phyloP scores from a whole-genome alignment of 345 rosid genomes.

The Gossypium longicalyx region DNA sequence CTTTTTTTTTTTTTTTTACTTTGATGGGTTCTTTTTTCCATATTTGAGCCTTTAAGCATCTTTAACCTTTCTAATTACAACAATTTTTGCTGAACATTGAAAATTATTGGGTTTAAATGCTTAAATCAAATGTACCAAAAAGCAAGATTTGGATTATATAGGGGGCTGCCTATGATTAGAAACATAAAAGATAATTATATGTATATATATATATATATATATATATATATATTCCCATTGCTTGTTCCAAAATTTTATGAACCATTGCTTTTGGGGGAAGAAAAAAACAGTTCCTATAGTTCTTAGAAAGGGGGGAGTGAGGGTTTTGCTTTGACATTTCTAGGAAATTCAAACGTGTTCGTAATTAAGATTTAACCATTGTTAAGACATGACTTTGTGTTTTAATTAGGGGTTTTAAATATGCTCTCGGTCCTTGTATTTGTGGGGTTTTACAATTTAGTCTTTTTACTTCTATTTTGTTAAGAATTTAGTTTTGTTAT shows the following conservation, averaged over 20 bases:
- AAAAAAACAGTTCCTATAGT: background rate
- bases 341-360: background rate
- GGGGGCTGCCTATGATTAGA: background rate
- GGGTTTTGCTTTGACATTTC: background rate
- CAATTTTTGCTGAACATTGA: background rate
- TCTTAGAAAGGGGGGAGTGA: background rate
- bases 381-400: background rate
- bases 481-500: no score
- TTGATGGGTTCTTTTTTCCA: background rate
- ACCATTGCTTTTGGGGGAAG: constrained; percentile 4
- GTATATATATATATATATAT: no score
- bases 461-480: no score
- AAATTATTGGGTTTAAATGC: background rate
- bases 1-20: background rate
- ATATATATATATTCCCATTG: background rate
- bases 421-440: no score
- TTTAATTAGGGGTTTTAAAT: background rate
- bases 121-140: background rate
- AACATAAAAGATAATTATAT: background rate
- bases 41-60: background rate
- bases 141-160: background rate
- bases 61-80: background rate
- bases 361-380: background rate
- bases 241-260: background rate
- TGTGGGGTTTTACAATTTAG: no score